Conservation (phyloP, 208 protist species). For the Ichthyophonus hoferi region DNA sequence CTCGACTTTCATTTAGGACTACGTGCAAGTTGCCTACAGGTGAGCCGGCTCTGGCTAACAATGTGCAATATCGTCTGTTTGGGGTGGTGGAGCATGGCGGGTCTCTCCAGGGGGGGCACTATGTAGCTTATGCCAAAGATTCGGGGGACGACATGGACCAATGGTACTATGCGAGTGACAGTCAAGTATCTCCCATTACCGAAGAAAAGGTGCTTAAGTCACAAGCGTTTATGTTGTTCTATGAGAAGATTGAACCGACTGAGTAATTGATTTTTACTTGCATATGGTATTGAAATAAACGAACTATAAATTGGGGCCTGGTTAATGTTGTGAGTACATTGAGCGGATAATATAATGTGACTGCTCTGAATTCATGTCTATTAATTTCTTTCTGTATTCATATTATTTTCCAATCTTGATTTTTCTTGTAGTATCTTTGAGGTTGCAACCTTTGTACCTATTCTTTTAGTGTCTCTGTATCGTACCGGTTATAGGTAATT, state of each 20-base stretch:
- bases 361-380: too few relatives aligned
- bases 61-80: background rate
- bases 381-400: too few relatives aligned
- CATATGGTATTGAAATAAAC: too few relatives aligned
- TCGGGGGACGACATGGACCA: background rate
- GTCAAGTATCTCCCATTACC: background rate
- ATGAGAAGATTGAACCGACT: background rate
- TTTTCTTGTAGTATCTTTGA: too few relatives aligned
- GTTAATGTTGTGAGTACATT: too few relatives aligned
- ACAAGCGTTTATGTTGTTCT: background rate
- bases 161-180: constrained; percentile 1
- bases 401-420: too few relatives aligned
- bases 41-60: background rate
- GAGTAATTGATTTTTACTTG: too few relatives aligned
- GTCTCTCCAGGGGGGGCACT: background rate
- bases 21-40: background rate
- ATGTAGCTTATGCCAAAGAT: background rate
- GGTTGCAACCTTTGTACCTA: too few relatives aligned
- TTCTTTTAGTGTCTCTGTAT: too few relatives aligned
- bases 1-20: background rate
- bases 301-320: too few relatives aligned
- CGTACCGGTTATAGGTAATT: too few relatives aligned
- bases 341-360: too few relatives aligned
- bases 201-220: background rate
- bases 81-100: background rate